These are phyloP conservation scores for Cucumis melo DNA, from an alignment of 306 rosid genomes.

Conservation along the genomic window DNA sequence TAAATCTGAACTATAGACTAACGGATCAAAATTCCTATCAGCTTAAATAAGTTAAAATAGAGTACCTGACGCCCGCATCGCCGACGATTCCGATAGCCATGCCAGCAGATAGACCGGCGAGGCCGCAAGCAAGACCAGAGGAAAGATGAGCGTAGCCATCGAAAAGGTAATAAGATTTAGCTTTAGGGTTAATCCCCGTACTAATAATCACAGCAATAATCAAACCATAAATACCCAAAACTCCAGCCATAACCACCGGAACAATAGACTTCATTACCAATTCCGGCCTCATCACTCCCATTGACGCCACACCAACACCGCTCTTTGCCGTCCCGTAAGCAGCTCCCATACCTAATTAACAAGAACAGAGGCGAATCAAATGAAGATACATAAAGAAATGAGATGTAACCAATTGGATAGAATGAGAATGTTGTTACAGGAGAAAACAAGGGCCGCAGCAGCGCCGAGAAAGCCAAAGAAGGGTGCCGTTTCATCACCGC, in stretches of 20 bases:
- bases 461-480: conserved; percentile 78
- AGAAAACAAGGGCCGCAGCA: conserved; percentile 68
- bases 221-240: conserved; percentile 45
- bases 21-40: neutral
- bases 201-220: conserved; percentile 44
- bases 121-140: conserved; percentile 49
- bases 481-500: conserved; percentile 81
- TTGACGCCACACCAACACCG: conserved; percentile 71
- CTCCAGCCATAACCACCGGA: conserved; percentile 52
- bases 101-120: conserved; percentile 48
- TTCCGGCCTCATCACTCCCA: conserved; percentile 80
- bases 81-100: conserved; percentile 54
- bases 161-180: conserved; percentile 43
- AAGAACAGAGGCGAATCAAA: too few relatives aligned
- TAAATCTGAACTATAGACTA: neutral
- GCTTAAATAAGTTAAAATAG: neutral
- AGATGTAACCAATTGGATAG: too few relatives aligned
- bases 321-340: conserved; percentile 75
- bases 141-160: conserved; percentile 52
- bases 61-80: conserved; percentile 48
- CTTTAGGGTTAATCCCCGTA: conserved; percentile 50
- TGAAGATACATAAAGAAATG: too few relatives aligned
- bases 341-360: conserved; percentile 49
- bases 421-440: conserved; percentile 16
- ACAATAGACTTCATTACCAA: conserved; percentile 52